A percentile compares a stretch with the other conserved stretches of the same genome.
These are phyloP conservation scores for Paraphysoderma sedebokerense DNA, from an alignment of 371 early-diverging fungal species.

Conservation along the genomic window DNA sequence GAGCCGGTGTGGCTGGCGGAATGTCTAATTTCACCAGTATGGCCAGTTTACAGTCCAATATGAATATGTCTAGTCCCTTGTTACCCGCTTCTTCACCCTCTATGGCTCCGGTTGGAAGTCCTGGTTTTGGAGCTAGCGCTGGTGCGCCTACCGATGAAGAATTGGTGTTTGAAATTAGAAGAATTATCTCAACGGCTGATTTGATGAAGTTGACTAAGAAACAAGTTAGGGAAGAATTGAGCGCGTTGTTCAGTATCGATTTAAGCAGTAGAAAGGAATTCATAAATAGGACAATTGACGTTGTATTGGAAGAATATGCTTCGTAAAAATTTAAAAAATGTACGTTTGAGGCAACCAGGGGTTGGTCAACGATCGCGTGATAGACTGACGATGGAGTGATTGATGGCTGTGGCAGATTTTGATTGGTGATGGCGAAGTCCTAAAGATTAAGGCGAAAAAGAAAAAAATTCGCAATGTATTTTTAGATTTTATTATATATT, in stretches of 20 bases:
- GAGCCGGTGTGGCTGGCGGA: not conserved
- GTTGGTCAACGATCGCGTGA: too few relatives aligned
- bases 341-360: too few relatives aligned
- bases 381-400: too few relatives aligned
- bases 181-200: conserved; percentile 54
- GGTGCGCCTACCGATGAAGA: conserved; percentile 62
- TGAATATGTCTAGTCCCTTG: not conserved
- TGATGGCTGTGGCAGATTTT: too few relatives aligned
- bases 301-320: conserved; percentile 39
- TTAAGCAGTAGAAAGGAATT: conserved; percentile 55
- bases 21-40: not conserved
- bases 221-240: conserved; percentile 59
- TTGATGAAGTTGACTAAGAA: conserved; percentile 34
- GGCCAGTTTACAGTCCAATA: not conserved
- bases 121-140: not conserved
- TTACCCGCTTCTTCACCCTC: not conserved
- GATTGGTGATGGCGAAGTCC: too few relatives aligned
- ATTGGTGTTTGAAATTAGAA: conserved; percentile 55
- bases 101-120: too few relatives aligned
- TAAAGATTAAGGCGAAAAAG: too few relatives aligned
- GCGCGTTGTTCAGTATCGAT: conserved; percentile 53
- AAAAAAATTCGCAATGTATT: too few relatives aligned
- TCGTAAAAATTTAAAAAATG: too few relatives aligned
- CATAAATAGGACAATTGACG: conserved; percentile 70
- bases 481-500: too few relatives aligned